Evolutionary conservation across 768 basidiomycete species (phyloP), one percentile per base, ranked within the genome.

Genomic region (Boletellus emodensis): DNA sequence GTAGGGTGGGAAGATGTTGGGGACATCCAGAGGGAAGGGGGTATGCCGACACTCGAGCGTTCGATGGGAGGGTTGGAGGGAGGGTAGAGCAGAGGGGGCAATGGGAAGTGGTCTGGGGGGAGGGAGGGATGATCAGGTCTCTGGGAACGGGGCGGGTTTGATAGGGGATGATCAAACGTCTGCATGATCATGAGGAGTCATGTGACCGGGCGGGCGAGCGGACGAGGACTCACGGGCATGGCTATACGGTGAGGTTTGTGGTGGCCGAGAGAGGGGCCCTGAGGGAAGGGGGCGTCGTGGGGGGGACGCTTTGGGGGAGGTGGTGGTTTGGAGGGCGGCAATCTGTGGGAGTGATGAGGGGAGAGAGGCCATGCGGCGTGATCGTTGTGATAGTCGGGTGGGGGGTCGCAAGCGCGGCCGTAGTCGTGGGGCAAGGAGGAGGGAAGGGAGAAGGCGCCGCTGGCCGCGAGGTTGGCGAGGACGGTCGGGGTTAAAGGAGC

Each of bases 21-120:
- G 12, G 89, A 89, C 89, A 91, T 90, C 89, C 88, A 91, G 36
- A 90, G 70, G 36, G 88, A 87, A 3, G 89, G 87, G 41, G 84
- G 85, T 39, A 90, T 71, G 48, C 79, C 78, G 32, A 74, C 60
- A 53, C 73, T 71, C 41, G 77, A 75, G 60, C 77, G 81, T 59
- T 84, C 81, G 62, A 70, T 65, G 57, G 73, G 59, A 39, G 58
- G 49, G 1, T 7, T 26, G 24, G 24, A 26, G 24, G 24, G 24
- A 4, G 62, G 55, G 15, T 67, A 66, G 51, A 61, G 49, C 15
- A 50, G 12, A 3, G 61, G 10, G 32, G 57, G 48, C 42, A 57
- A 56, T 24, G 67, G 53, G 18, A 56, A 11, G 11, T 30, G 30
- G 30, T 30, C 30, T 30, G 30, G 8, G 30, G 8, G 60, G 62